Percentiles rank a stretch among this genome's conserved stretches.
Conservation (phyloP, 2,329 filamentous ascomycete species). For the Xylariomycetidae sp. region DNA sequence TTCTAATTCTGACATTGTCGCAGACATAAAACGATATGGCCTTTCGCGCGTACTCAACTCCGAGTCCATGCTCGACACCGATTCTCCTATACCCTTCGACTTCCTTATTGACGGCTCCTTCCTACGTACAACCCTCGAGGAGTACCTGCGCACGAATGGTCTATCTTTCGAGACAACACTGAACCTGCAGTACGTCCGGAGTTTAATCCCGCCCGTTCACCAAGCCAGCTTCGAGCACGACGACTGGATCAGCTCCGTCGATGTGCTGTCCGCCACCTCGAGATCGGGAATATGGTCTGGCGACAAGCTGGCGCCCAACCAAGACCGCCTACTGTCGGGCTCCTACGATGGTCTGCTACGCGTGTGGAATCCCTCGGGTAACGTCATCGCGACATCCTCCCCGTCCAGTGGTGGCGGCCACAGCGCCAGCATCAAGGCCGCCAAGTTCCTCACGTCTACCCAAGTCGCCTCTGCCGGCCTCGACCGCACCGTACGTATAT, state of each 20-base stretch:
- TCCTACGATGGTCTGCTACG: slow-evolving; percentile 86
- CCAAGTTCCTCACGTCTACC: slow-evolving; percentile 71
- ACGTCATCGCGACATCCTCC: slow-evolving; percentile 71
- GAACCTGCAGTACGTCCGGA: slow-evolving; percentile 87
- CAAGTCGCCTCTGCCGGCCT: slow-evolving; percentile 78
- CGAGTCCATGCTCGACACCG: slow-evolving; percentile 62
- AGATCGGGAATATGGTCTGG: slow-evolving; percentile 52
- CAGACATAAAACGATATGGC: slow-evolving; percentile 64
- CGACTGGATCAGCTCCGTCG: slow-evolving; percentile 89
- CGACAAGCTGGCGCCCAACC: slow-evolving; percentile 43
- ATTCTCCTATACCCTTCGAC: slow-evolving; percentile 72
- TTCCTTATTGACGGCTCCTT: slow-evolving; percentile 94
- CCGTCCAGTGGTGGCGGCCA: slow-evolving; percentile 57
- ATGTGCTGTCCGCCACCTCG: slow-evolving; percentile 67
- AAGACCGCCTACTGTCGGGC: slow-evolving; percentile 77
- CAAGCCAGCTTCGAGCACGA: slow-evolving; percentile 94
- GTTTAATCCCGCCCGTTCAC: slow-evolving; percentile 80
- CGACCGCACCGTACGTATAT: slow-evolving; percentile 80
- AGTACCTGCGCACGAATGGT: slow-evolving; percentile 80
- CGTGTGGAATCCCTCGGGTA: slow-evolving; percentile 85
- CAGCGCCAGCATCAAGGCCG: slow-evolving; percentile 70
- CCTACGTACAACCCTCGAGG: slow-evolving; percentile 80
- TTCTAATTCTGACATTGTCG: slow-evolving; percentile 5
- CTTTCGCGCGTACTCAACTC: slow-evolving; percentile 66
- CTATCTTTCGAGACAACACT: slow-evolving; percentile 84